A percentile compares a stretch with the other conserved stretches of the same genome.
These are phyloP conservation scores for Sugiyamaella valdiviana DNA, from an alignment of 805 yeast species.

Conservation along the genomic window DNA sequence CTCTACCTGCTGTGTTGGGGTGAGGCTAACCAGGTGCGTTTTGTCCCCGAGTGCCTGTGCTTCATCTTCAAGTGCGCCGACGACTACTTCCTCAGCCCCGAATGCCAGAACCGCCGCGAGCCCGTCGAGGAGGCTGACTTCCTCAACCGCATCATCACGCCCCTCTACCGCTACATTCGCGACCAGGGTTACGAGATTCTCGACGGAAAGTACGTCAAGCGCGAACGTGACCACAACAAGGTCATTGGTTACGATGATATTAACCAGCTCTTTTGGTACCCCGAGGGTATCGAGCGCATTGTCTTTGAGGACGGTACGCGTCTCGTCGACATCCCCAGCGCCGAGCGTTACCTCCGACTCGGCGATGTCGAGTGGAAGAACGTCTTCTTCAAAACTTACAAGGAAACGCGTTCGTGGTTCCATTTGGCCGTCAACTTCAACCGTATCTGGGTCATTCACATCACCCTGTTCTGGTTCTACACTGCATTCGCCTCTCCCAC, in stretches of 20 bases:
- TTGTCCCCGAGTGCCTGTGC: constrained; percentile 83
- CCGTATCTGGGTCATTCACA: constrained; percentile 96
- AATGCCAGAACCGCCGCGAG: constrained; percentile 68
- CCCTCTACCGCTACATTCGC: constrained; percentile 64
- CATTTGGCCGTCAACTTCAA: constrained; percentile 91
- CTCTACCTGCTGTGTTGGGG: constrained; percentile 66
- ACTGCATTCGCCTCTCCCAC: constrained; percentile 89
- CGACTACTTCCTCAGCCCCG: constrained; percentile 83
- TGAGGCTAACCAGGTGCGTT: constrained; percentile 81
- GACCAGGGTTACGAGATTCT: constrained; percentile 58
- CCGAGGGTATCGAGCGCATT: constrained; percentile 95
- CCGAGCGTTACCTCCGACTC: constrained; percentile 80
- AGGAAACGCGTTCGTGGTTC: constrained; percentile 96
- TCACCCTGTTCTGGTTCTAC: constrained; percentile 89
- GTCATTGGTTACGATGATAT: constrained; percentile 89
- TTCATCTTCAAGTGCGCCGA: constrained; percentile 91
- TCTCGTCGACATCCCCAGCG: constrained; percentile 80
- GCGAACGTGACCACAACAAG: constrained; percentile 62
- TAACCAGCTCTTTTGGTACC: constrained; percentile 98
- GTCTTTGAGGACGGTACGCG: constrained; percentile 88
- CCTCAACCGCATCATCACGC: constrained; percentile 87
- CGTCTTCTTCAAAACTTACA: constrained; percentile 92
- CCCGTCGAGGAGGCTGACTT: constrained; percentile 59
- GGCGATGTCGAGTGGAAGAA: constrained; percentile 91
- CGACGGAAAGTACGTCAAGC: constrained; percentile 52